Base-by-base conservation (phyloP, 495 filamentous ascomycete genomes). In the Lindgomyces ingoldianus region DNA sequence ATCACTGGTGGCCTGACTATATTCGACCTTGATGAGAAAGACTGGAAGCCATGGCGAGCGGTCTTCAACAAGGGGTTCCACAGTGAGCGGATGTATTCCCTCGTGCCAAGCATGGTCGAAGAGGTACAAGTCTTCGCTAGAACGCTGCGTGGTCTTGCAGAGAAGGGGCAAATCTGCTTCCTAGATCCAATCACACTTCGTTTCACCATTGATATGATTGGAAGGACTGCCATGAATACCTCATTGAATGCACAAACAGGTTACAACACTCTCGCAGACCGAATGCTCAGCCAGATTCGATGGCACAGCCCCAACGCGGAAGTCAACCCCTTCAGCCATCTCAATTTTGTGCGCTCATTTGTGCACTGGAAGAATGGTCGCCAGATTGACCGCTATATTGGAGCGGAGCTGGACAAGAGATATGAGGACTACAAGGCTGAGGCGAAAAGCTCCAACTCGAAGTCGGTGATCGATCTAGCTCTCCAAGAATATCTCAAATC, bases 21-120 rank as follows among this genome's bases (percentile, higher is more conserved):
- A 1, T 27, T 60, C 44, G 26, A 22, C 16, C 26, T 72, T 45
- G 55, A 71, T 14, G 72, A 73, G 19, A 18, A 58, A 18, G 60
- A 67, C 47, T 76, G 75, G 66, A 70, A 74, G 51, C 53, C 29
- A 21, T 74, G 68, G 70, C 49, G 75, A 44, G 45, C 47, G 16
- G 69, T 73, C 46, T 78, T 76, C 67, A 73, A 75, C 26, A 70
- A 73, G 4, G 73, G 70, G 0, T 78, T 76, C 57, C 59, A 63
- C 1, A 63, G 39, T 3, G 47, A 46, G 16, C 62, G 74, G 63
- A 54, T 76, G 11, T 65, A 72, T 53, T 72, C 64, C 16, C 69
- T 77, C 18, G 60, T 78, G 16, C 61, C 69, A 36, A 67, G 64
- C 1, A 75, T 77, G 29, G 61, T 77, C 0, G 74, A 76, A 30